phyloP scores from a whole-genome alignment of 805 yeast species.

The Cyberlindnera galapagoensis region DNA sequence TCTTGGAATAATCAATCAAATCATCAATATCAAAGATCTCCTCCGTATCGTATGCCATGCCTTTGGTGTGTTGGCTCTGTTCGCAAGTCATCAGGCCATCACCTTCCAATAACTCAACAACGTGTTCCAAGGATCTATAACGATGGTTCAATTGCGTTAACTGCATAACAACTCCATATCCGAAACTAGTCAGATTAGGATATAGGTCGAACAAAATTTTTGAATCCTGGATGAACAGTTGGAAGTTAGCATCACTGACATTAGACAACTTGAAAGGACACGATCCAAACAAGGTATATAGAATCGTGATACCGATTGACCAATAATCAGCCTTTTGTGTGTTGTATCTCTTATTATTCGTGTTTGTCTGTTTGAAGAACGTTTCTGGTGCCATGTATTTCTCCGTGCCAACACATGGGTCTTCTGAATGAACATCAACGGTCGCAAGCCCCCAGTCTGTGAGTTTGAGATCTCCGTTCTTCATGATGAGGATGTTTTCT shows the following conservation, averaged over 20 bases:
- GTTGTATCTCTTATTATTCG: constrained; percentile 38
- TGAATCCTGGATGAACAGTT: constrained; percentile 60
- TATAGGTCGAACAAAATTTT: constrained; percentile 70
- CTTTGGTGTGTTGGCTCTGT: too few relatives aligned
- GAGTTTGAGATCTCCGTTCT: constrained; percentile 47
- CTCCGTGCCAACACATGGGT: constrained; percentile 62
- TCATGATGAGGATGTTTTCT: constrained; percentile 54
- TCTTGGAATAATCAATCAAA: too few relatives aligned
- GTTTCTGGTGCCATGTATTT: constrained; percentile 93
- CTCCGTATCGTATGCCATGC: too few relatives aligned
- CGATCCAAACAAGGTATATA: constrained; percentile 75
- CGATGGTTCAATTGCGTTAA: constrained; percentile 63
- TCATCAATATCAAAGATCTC: too few relatives aligned
- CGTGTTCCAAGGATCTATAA: constrained; percentile 42
- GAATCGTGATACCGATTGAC: constrained; percentile 78
- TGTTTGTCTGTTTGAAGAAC: constrained; percentile 35
- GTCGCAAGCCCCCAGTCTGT: constrained; percentile 76
- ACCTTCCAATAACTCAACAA: constrained; percentile 38
- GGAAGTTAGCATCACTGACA: constrained; percentile 60
- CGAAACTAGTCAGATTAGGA: constrained; percentile 65
- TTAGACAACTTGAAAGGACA: constrained; percentile 78
- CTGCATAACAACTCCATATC: constrained; percentile 60
- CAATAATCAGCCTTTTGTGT: constrained; percentile 78
- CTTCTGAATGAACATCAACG: constrained; percentile 23
- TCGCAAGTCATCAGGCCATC: too few relatives aligned